Percentiles rank a stretch among this genome's conserved stretches.
phyloP scores from a whole-genome alignment of 495 filamentous ascomycete species.

The Aspergillus saccharolyticus region DNA sequence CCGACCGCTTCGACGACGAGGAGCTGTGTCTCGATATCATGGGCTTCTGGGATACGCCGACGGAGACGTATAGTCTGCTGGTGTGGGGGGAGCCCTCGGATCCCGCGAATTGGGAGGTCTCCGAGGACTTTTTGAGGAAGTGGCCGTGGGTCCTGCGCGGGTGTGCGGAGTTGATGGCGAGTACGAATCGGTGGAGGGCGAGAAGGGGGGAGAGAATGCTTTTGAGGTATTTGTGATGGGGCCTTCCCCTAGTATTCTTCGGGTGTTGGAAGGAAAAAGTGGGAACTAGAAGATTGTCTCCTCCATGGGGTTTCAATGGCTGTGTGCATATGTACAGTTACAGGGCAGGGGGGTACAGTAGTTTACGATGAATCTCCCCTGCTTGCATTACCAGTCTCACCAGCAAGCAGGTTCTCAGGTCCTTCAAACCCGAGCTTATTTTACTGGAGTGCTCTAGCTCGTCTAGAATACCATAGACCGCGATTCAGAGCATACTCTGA shows the following conservation, averaged over 20 bases:
- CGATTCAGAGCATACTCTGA: too few species aligned
- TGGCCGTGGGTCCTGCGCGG: conserved; percentile 50
- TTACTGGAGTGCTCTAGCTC: too few species aligned
- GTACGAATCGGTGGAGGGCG: conserved; percentile 48
- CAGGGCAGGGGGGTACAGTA: too few species aligned
- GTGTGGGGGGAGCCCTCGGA: conserved; percentile 50
- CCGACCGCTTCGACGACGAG: conserved; percentile 38
- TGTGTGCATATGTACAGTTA: too few species aligned
- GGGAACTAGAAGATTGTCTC: too few species aligned
- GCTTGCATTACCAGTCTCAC: too few species aligned
- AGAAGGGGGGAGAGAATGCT: conserved; percentile 44
- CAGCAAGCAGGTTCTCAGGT: too few species aligned
- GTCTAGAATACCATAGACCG: too few species aligned
- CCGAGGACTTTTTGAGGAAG: conserved; percentile 43
- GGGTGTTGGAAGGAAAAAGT: too few species aligned
- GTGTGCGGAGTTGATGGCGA: conserved; percentile 41
- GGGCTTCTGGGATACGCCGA: conserved; percentile 36
- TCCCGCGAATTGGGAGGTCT: conserved; percentile 46
- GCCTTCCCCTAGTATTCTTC: neutral
- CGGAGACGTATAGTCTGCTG: conserved; percentile 34
- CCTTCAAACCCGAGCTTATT: too few species aligned
- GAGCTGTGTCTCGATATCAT: conserved; percentile 45
- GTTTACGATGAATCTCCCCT: too few species aligned
- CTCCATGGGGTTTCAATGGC: too few species aligned
- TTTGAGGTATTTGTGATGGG: conserved; percentile 33